Evolutionary conservation across 1,284 basidiomycete genomes (phyloP).

Genomic region (Ceratobasidium sp.): DNA sequence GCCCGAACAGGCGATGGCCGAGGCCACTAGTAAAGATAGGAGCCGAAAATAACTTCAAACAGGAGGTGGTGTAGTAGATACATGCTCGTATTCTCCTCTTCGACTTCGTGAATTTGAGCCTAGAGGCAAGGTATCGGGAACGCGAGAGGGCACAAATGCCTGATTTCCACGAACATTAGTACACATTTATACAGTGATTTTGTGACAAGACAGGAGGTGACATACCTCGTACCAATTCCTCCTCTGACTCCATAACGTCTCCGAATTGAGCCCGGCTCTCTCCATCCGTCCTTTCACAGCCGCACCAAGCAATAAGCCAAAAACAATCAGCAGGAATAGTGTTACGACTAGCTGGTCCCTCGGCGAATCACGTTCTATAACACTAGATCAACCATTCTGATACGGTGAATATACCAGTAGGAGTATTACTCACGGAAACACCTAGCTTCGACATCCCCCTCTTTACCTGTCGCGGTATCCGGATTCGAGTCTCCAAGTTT

Average conservation of each 20-base stretch:
- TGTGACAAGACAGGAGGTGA: too few species aligned
- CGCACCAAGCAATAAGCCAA: constrained; percentile 84
- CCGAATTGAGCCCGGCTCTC: constrained; percentile 68
- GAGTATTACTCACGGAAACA: constrained; percentile 85
- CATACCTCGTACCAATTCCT: constrained; percentile 46
- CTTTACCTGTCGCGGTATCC: constrained; percentile 94
- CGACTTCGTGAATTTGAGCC: constrained; percentile 19
- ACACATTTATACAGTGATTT: background rate
- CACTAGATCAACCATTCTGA: background rate
- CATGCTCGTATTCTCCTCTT: constrained; percentile 40
- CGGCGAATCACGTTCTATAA: constrained; percentile 83
- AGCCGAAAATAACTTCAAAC: constrained; percentile 16
- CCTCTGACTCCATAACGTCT: constrained; percentile 34
- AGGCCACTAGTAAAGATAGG: background rate
- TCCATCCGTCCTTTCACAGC: constrained; percentile 84
- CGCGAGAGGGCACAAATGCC: constrained; percentile 38
- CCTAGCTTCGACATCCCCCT: constrained; percentile 93
- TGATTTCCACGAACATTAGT: background rate
- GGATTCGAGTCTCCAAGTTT: constrained; percentile 87
- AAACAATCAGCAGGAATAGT: constrained; percentile 86
- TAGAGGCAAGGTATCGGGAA: constrained; percentile 26
- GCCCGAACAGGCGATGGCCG: too few species aligned
- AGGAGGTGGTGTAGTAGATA: constrained; percentile 12
- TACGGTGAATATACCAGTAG: too few species aligned
- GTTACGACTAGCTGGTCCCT: constrained; percentile 92